Base-by-base conservation (phyloP, 2,329 filamentous ascomycete genomes). In the Penicillium sclerotigenum region DNA sequence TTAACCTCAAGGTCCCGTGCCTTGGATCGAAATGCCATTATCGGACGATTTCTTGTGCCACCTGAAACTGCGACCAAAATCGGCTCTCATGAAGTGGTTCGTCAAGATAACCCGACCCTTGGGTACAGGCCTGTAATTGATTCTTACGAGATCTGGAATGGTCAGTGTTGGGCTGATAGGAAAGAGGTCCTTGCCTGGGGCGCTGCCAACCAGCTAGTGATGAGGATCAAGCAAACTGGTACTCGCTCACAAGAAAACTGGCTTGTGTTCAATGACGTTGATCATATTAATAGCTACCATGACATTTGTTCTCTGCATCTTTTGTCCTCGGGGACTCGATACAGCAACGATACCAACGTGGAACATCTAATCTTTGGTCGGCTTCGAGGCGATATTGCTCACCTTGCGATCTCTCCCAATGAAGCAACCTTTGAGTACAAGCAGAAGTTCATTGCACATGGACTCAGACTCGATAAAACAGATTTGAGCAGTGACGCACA, bases 121-220 rank as follows among this genome's bases (percentile, higher is more conserved):
- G 84, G 84, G 4, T 87, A 84, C 61, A 79, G 79, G 24, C 84
- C 85, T 18, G 76, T 77, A 40, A 77, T 86, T 46, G 81, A 85
- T 63, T 82, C 81, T 54, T 83, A 83, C 61, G 82, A 85, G 61
- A 70, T 74, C n/a, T 78, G 77, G 72, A 75, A 72, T 40, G 75
- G 75, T 3, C 69, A 70, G 1, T 71, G 70, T 54, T 82, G 79
- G 79, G 68, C 71, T 45, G 73, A 80, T 46, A 75, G 81, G 60
- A 79, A 76, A 62, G 83, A 87, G 64, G 78, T 83, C 0, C 67
- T 87, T 8, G 81, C 79, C 3, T 86, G 83, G 79, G 83, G 83
- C 50, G 84, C 84, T 13, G 85, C 82, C 1, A 80, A 84, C 2
- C 78, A 83, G 55, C 66, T 87, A 10, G 71, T 81, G 5, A 59